Percentiles rank a stretch among this genome's conserved stretches.
Evolutionary conservation across 345 rosid genomes (phyloP).

Genomic region (Salix suchowensis): DNA sequence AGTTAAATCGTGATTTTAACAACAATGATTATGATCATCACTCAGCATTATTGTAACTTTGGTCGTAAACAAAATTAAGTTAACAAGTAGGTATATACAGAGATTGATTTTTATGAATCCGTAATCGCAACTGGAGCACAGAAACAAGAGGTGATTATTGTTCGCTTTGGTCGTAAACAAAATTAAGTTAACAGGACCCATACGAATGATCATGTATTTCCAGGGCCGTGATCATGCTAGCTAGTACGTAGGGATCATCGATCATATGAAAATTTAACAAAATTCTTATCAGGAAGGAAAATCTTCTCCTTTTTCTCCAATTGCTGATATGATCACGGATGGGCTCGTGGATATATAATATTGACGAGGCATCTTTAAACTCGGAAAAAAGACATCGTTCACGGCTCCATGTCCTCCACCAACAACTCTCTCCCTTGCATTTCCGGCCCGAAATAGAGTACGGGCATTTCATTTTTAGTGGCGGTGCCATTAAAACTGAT

Average conservation of each 20-base stretch:
- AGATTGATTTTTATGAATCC: no score
- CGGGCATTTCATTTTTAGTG: neutral
- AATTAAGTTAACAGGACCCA: constrained; percentile 10
- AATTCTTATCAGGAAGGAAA: neutral
- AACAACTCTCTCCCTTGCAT: neutral
- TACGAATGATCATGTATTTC: constrained; percentile 8
- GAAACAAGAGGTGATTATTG: no score
- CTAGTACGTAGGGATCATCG: constrained; percentile 9
- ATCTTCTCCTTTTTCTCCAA: neutral
- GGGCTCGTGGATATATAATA: neutral
- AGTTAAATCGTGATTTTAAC: no score
- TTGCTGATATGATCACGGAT: neutral
- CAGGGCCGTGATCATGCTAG: constrained; percentile 7
- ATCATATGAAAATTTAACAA: neutral
- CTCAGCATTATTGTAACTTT: no score
- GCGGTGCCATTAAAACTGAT: neutral
- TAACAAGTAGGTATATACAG: neutral
- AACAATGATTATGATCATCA: no score
- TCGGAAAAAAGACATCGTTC: neutral
- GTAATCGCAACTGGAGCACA: no score
- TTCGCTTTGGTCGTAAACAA: no score
- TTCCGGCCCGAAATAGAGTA: constrained; percentile 1
- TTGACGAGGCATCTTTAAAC: neutral
- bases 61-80: no score
- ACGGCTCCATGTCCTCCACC: constrained; percentile 1